Evolutionary conservation across 176 grass and related monocot species (phyloP).

Genomic region (Raddia distichophylla): DNA sequence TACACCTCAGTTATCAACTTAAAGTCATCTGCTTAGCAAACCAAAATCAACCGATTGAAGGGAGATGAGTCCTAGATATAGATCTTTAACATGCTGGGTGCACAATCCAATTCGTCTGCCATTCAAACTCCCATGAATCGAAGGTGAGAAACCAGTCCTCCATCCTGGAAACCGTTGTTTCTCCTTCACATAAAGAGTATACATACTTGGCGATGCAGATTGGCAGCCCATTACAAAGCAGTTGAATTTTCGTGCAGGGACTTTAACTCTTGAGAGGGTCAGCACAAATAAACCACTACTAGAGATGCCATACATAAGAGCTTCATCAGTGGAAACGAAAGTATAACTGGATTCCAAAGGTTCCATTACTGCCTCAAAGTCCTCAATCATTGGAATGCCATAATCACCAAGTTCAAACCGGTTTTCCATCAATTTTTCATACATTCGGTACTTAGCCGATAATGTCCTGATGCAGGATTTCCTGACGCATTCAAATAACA

Average conservation of each 20-base stretch:
- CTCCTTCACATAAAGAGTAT: conserved; percentile 79
- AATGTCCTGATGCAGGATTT: conserved; percentile 95
- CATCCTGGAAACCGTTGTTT: conserved; percentile 86
- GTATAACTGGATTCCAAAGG: conserved; percentile 44
- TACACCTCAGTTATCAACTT: neutral
- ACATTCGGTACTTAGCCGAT: conserved; percentile 80
- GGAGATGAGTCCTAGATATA: conserved; percentile 84
- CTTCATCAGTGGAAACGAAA: conserved; percentile 56
- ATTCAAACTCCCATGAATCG: conserved; percentile 76
- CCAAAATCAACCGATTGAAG: conserved; percentile 93
- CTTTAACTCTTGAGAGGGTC: conserved; percentile 76
- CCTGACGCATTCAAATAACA: conserved; percentile 71
- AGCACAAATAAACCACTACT: conserved; percentile 75
- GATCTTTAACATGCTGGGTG: conserved; percentile 87
- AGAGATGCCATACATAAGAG: conserved; percentile 80
- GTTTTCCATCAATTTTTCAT: conserved; percentile 88
- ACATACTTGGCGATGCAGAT: conserved; percentile 74
- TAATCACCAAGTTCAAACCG: conserved; percentile 75
- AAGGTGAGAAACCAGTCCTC: conserved; percentile 85
- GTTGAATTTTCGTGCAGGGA: conserved; percentile 59
- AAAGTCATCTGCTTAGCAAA: conserved; percentile 53
- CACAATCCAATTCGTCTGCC: conserved; percentile 81
- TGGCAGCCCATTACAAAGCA: conserved; percentile 89
- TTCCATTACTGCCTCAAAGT: conserved; percentile 50
- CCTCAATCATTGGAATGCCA: conserved; percentile 72